These are phyloP conservation scores for Lasiosphaeria hispida DNA, from an alignment of 495 filamentous ascomycete genomes.

Conservation along the genomic window DNA sequence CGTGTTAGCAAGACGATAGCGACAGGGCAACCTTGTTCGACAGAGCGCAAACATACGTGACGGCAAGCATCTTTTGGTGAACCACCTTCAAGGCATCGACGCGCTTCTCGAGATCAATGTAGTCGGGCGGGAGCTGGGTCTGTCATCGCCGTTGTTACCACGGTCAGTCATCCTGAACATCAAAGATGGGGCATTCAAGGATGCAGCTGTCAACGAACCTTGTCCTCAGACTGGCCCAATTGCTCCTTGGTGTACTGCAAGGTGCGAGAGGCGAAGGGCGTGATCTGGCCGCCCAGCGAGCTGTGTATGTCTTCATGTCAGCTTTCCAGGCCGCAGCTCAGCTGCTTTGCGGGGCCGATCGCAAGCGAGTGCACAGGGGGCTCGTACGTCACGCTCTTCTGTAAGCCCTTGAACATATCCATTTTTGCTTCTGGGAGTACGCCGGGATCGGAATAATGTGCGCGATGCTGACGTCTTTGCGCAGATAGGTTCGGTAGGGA, in stretches of 20 bases:
- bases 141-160: constrained; percentile 33
- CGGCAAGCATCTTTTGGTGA: constrained; percentile 92
- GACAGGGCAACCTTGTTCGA: no score
- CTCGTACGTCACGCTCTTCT: constrained; percentile 34
- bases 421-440: constrained; percentile 15
- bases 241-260: constrained; percentile 98
- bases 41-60: constrained; percentile 68
- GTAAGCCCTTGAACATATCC: constrained; percentile 37
- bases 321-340: constrained; percentile 1
- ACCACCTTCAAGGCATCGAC: constrained; percentile 97
- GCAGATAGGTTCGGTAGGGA: no score
- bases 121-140: constrained; percentile 96
- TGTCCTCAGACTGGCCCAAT: constrained; percentile 91
- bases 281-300: constrained; percentile 56
- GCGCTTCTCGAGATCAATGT: constrained; percentile 97
- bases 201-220: constrained; percentile 50
- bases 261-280: constrained; percentile 88
- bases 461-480: neutral
- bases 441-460: neutral
- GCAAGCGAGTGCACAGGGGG: neutral
- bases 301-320: constrained; percentile 30
- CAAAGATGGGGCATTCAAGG: neutral
- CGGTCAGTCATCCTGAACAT: constrained; percentile 11
- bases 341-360: neutral
- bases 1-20: neutral